Evolutionary conservation across 2,329 filamentous ascomycete genomes (phyloP), one percentile per base, ranked within the genome.

Genomic region (Calonectria pseudoturangicola): DNA sequence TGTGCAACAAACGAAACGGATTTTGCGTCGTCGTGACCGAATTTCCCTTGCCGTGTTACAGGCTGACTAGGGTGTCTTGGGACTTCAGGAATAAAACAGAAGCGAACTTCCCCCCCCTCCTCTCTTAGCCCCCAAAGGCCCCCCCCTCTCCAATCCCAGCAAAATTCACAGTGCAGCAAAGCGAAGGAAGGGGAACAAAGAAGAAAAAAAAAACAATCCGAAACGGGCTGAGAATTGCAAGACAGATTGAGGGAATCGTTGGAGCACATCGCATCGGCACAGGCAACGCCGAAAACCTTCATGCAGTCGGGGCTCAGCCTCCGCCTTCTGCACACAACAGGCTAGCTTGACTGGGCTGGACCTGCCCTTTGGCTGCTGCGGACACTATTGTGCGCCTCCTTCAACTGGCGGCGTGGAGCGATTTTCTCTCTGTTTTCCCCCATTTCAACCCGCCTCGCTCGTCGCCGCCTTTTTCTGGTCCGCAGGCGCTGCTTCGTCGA

Each of bases 1-100:
- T 33, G 30, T 33, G 39, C 54, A 36, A 6, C 30, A 39, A 58
- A 58, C 54, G 54, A 58, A 58, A 58, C 54, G 33, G 54, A 58
- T 58, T 58, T 21, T 58, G 54, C 54, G n/a, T 58, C 54, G 54
- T 58, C 54, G 54, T 36, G 54, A 25, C 54, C 33, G 54, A 58
- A 39, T 58, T 58, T 25, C 54, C 51, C 54, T 58, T 39, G 54
- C 30, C 54, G 54, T 39, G 54, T 58, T 58, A 58, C 54, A 58
- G 54, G 33, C 54, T 58, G 30, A 58, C 54, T 25, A 39, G 54
- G 54, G 54, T 58, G 54, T 58, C 18, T 39, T 58, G 54, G 54
- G 54, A 12, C n/a, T 58, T 58, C 54, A 39, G n/a, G 36, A 58
- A 39, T 58, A 58, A 58, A 45, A 45, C 43, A 45, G 51, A 58